Evolutionary conservation across 2,329 filamentous ascomycete species (phyloP).

Genomic region (Colletotrichum sp.): DNA sequence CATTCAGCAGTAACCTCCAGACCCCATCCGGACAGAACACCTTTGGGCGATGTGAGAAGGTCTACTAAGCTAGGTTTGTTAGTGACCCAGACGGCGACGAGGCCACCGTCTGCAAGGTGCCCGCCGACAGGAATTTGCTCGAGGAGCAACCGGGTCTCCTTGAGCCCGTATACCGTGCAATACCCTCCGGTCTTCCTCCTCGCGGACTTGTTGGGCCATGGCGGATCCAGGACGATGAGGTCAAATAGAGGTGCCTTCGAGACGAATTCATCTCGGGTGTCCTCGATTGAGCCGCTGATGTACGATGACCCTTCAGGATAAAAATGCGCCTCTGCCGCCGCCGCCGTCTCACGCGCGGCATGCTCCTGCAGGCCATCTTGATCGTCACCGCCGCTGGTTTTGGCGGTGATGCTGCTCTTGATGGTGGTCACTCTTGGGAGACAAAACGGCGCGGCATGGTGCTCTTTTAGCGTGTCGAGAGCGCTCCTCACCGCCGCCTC

Average conservation of each 20-base stretch:
- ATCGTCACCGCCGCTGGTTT: background rate
- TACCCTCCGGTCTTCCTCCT: constrained; percentile 61
- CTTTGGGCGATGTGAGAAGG: constrained; percentile 54
- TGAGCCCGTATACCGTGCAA: constrained; percentile 47
- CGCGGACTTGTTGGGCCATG: constrained; percentile 82
- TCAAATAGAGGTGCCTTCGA: constrained; percentile 60
- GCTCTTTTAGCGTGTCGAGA: constrained; percentile 38
- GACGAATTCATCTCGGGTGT: constrained; percentile 44
- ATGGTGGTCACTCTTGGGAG: constrained; percentile 42
- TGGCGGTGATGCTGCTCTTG: constrained; percentile 3
- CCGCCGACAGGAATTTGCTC: constrained; percentile 59
- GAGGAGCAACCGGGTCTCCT: constrained; percentile 56
- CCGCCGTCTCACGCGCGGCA: background rate
- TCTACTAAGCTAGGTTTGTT: constrained; percentile 68
- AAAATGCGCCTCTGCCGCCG: constrained; percentile 19
- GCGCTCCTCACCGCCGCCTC: constrained; percentile 49
- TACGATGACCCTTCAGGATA: constrained; percentile 49
- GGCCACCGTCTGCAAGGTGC: constrained; percentile 55
- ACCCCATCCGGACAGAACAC: constrained; percentile 71
- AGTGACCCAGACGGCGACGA: constrained; percentile 79
- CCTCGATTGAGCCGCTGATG: constrained; percentile 54
- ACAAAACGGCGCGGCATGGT: constrained; percentile 49
- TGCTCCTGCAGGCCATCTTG: background rate
- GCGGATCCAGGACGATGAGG: constrained; percentile 75
- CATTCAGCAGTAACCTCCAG: constrained; percentile 72